Evolutionary conservation across 2,329 filamentous ascomycete genomes (phyloP), one percentile per base, ranked within the genome.

Genomic region (Xenosphaeropsis pyriputrescens): DNA sequence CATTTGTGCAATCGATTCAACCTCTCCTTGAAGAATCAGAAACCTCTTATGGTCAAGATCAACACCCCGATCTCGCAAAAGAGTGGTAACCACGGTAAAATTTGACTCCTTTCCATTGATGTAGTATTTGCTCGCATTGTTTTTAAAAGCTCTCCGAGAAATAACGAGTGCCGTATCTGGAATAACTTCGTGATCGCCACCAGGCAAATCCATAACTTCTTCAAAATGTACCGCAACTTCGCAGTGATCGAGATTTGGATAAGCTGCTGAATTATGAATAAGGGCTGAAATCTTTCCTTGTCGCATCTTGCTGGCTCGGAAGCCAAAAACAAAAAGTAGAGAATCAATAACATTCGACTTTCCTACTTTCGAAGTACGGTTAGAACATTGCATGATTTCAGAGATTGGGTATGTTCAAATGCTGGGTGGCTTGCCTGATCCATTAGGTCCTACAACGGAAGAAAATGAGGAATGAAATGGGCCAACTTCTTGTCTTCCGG

Each of bases 271-370:
- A 57, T 96, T 98, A 63, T 98, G 91, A 47, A 98, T 98, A 35
- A 98, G 65, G 4, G 91, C 91, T 1, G 91, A 98, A 35, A 98
- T 86, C 63, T 98, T 98, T 53, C 91, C 91, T 58, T 98, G 91
- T 52, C 91, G 75, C 91, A 98, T 98, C 63, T 98, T 98, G 68
- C 89, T 96, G 32, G 91, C 91, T 42, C 91, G 79, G 64, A 98
- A 98, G 38, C 93, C 91, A 55, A 98, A 98, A n/a, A 98, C 91
- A 53, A 98, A 98, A 1, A 98, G 73, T 18, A 98, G 65, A 2
- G 91, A 95, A 60, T 98, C 91, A 54, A 98, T 98, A 44, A 98
- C 93, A 51, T 98, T 98, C 16, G 91, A 96, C 58, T 98, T 98
- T 5, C 22, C 22, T 26, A 11, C 12, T 6, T 26, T 26, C 8